phyloP scores from a whole-genome alignment of 2,329 filamentous ascomycete species.

The Epichloe festucae region DNA sequence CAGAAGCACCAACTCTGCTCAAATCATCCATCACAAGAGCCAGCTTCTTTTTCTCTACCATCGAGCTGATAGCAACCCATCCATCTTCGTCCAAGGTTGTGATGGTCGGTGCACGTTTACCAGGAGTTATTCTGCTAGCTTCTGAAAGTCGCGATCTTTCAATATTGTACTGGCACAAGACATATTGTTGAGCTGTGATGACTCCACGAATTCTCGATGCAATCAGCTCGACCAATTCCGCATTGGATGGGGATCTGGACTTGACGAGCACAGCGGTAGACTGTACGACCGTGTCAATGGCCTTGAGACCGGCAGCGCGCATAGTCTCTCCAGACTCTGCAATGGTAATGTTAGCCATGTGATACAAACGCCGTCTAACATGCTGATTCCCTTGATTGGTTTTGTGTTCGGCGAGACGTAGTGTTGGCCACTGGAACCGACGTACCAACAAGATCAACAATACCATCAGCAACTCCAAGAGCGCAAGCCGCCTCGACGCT shows the following conservation, averaged over 20 bases:
- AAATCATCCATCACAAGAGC: constrained; percentile 80
- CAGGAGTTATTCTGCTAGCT: constrained; percentile 72
- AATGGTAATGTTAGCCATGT: constrained; percentile 7
- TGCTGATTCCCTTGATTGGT: not conserved
- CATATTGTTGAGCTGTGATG: constrained; percentile 86
- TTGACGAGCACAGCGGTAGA: constrained; percentile 86
- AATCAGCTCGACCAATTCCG: constrained; percentile 70
- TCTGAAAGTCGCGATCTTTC: constrained; percentile 52
- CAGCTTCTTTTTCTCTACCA: constrained; percentile 83
- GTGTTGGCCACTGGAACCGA: constrained; percentile 11
- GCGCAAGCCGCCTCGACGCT: constrained; percentile 97
- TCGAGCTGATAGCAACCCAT: constrained; percentile 89
- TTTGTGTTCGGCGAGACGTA: no score
- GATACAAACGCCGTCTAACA: not conserved
- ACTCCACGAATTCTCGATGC: constrained; percentile 80
- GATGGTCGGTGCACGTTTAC: constrained; percentile 84
- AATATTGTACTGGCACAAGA: constrained; percentile 95
- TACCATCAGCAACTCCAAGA: constrained; percentile 87
- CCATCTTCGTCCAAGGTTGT: constrained; percentile 77
- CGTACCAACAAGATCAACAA: constrained; percentile 91
- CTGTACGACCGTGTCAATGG: constrained; percentile 85
- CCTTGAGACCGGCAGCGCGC: constrained; percentile 85
- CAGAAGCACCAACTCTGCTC: constrained; percentile 61
- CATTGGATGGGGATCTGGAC: constrained; percentile 70
- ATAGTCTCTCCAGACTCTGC: constrained; percentile 96